These are phyloP conservation scores for Seminavis robusta DNA, from an alignment of 108 stramenopile genomes.

Conservation along the genomic window DNA sequence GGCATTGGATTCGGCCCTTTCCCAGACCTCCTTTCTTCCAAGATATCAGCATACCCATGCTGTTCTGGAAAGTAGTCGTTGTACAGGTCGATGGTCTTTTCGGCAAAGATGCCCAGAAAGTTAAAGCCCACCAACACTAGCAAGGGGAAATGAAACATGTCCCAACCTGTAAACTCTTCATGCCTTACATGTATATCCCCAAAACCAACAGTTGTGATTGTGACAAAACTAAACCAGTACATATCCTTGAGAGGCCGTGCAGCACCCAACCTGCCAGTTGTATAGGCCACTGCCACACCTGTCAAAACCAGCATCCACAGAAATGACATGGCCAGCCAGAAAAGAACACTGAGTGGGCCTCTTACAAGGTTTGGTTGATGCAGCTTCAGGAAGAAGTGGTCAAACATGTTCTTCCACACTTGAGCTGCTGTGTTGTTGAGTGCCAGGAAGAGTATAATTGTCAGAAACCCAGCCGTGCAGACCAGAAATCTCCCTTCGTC, in stretches of 20 bases:
- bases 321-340: slow-evolving; percentile 25
- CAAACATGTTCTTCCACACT: slow-evolving; percentile 17
- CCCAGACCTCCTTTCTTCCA: too few relatives aligned
- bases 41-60: too few relatives aligned
- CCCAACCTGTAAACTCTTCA: slow-evolving; percentile 20
- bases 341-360: slow-evolving; percentile 2
- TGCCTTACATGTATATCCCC: slow-evolving; percentile 42
- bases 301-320: slow-evolving; percentile 29
- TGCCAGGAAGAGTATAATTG: slow-evolving; percentile 29
- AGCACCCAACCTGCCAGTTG: slow-evolving; percentile 7
- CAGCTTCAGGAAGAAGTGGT: slow-evolving; percentile 16
- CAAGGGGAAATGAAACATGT: slow-evolving; percentile 9
- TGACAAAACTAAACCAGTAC: slow-evolving; percentile 43
- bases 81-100: slow-evolving; percentile 13
- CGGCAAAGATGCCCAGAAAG: slow-evolving; percentile 13
- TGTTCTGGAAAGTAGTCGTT: too few relatives aligned
- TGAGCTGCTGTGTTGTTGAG: slow-evolving; percentile 23
- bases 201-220: slow-evolving; percentile 43
- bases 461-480: slow-evolving; percentile 29
- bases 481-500: slow-evolving; percentile 29
- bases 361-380: neutral
- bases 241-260: slow-evolving; percentile 16
- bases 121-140: slow-evolving; percentile 29
- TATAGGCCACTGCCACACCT: slow-evolving; percentile 2
- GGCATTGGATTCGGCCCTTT: too few relatives aligned